Evolutionary conservation across 257 asterid species (phyloP), one percentile per base, ranked within the genome.

Genomic region (Coffea canephora): DNA sequence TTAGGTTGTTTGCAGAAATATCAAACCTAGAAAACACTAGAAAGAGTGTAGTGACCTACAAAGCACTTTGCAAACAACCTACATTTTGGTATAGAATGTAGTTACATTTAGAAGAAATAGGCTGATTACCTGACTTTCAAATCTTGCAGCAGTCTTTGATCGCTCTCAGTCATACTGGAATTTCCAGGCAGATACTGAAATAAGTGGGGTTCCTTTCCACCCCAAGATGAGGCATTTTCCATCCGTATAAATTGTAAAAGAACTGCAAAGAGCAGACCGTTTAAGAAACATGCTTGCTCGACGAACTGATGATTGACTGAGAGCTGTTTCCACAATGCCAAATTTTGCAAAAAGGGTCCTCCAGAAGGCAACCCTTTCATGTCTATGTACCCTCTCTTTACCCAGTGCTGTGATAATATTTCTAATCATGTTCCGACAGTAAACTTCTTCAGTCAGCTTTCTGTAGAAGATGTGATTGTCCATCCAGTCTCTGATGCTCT

Each of bases 341-440:
- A 74, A 84, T 36, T 78, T 84, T 57, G 45, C 41, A 27, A 87
- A 87, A 45, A 84, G 85, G 0, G 83, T 57, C 87, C 91, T 84
- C 92, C 92, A 89, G 1, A 81, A 82, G 1, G 76, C 36, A n/a
- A 87, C 67, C 67, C 85, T 74, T n/a, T 85, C 88, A 4, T 87
- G 89, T 41, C 89, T 81, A 18, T 16, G 27, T 8, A 16, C 81
- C 76, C 93, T 88, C 73, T 82, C 86, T 11, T 78, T 81, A 50
- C 88, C 90, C 85, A 86, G 87, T 5, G 83, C 36, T 31, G 89
- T 90, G 10, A 89, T 79, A 19, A 87, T 54, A 49, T 84, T 88
- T 72, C 86, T 74, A 15, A 73, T 73, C 27, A 27, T 25, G 57
- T 79, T 80, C 48, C 82, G 3, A 13, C 85, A 80, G 59, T 23